Evolutionary conservation across 2,329 filamentous ascomycete genomes (phyloP).

Genomic region (Hansfordia pulvinata): DNA sequence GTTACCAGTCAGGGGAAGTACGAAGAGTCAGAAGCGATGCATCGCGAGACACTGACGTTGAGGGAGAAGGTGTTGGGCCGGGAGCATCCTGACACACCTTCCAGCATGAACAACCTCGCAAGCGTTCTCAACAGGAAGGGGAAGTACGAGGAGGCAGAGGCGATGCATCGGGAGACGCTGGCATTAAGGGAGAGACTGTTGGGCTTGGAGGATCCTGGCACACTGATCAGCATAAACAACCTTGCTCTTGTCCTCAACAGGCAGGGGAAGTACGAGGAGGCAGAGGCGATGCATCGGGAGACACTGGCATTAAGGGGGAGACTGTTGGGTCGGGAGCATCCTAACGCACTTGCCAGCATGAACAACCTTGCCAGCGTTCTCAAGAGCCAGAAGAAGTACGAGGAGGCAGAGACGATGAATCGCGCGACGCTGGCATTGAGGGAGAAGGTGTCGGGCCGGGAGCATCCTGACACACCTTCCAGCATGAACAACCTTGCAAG

Average conservation of each 20-base stretch:
- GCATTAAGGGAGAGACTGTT: slow-evolving; percentile 5
- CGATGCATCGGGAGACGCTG: slow-evolving; percentile 7
- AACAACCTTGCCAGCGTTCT: slow-evolving; percentile 9
- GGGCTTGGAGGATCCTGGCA: slow-evolving; percentile 8
- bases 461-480: slow-evolving; percentile 6
- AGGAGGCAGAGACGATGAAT: slow-evolving; percentile 13
- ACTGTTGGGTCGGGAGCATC: slow-evolving; percentile 6
- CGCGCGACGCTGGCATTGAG: slow-evolving; percentile 2
- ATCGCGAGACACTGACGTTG: slow-evolving; percentile 3
- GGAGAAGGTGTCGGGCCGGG: slow-evolving; percentile 4
- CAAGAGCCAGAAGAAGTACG: slow-evolving; percentile 8
- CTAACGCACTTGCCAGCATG: slow-evolving; percentile 8
- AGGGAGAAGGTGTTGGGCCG: slow-evolving; percentile 6
- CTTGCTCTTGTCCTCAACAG: slow-evolving; percentile 7
- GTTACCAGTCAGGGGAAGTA: slow-evolving; percentile 4
- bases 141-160: slow-evolving; percentile 10
- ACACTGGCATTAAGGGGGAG: too few relatives aligned
- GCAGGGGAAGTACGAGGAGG: slow-evolving; percentile 12
- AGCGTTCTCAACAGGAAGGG: neutral
- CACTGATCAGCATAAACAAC: slow-evolving; percentile 8
- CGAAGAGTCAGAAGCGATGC: slow-evolving; percentile 5
- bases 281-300: slow-evolving; percentile 10
- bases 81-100: slow-evolving; percentile 4
- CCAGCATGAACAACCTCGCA: slow-evolving; percentile 6
- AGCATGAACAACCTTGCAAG: slow-evolving; percentile 10